Base-by-base conservation (phyloP, 257 asterid species). In the Jaltomata sinuosa region DNA sequence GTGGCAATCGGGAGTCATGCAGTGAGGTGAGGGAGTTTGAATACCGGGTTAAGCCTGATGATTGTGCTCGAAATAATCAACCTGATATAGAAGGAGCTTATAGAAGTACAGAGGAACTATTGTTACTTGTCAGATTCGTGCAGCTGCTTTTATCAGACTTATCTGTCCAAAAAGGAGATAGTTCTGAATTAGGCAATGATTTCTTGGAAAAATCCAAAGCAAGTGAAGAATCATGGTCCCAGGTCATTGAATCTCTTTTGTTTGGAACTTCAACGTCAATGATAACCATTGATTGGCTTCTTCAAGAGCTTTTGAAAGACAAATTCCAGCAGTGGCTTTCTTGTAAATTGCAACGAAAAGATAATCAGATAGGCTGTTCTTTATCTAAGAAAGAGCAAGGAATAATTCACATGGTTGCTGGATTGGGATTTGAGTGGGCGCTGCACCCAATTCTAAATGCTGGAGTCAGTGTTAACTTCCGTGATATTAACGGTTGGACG, bases 21-120 rank as follows among this genome's bases (percentile, higher is more conserved):
- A 94, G 98, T 85, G 98, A 95, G 90, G 89, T 94, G 87, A 88
- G 93, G 92, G 97, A 93, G 82, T 95, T 97, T 68, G 97, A 94
- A 72, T 97, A 93, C 81, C 91, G 97, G 47, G 84, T 83, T 74
- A 92, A 91, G 83, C 92, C 92, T 85, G 68, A 85, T 83, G 86
- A 79, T 86, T 84, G 83, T 87, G 79, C 80, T 64, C 93, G 84
- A 54, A 79, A 62, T 87, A 81, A 80, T 88, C 87, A 83, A 68
- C 92, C 89, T 74, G 92, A 87, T 83, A 79, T 87, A 55, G 93
- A 91, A 59, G 71, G 62, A 79, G 81, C 89, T 85, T 57, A 81
- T 76, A 91, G 87, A 87, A 91, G 91, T 84, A 84, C 91, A 83
- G 94, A 93, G 53, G 97, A 93, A 89, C 88, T 84, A 29, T 65